Percentiles rank a stretch among this genome's conserved stretches.
Conservation (phyloP, 2,329 filamentous ascomycete genomes). For the Cytospora leucostoma region DNA sequence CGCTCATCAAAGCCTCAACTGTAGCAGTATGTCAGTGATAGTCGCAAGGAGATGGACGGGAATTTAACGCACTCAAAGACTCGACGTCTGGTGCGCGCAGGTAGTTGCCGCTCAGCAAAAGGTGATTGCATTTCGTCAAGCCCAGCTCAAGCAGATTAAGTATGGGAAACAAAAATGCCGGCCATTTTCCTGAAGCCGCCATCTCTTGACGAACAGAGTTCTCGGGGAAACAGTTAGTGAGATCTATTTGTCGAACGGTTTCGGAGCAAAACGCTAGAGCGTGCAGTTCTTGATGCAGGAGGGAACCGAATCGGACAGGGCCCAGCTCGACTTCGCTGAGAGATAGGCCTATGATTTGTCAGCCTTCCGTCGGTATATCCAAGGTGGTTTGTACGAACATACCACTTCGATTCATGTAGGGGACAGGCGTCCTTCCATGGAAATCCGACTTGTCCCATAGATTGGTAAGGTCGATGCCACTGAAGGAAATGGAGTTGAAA, state of each 20-base stretch:
- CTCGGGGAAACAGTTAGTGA: slow-evolving; percentile 45
- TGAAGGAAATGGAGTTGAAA: slow-evolving; percentile 59
- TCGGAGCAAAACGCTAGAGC: slow-evolving; percentile 57
- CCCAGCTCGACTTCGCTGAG: slow-evolving; percentile 51
- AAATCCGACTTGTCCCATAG: slow-evolving; percentile 47
- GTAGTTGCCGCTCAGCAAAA: slow-evolving; percentile 52
- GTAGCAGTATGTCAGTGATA: not conserved
- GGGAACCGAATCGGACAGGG: slow-evolving; percentile 49
- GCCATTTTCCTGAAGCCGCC: slow-evolving; percentile 18
- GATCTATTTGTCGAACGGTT: slow-evolving; percentile 55
- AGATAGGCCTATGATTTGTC: slow-evolving; percentile 42
- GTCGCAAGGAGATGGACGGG: slow-evolving; percentile 15
- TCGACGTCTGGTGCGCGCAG: slow-evolving; percentile 50
- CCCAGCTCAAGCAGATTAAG: slow-evolving; percentile 45
- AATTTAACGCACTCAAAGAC: slow-evolving; percentile 46
- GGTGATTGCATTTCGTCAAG: slow-evolving; percentile 53
- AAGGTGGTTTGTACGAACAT: slow-evolving; percentile 27
- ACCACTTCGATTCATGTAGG: slow-evolving; percentile 56
- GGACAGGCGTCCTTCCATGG: slow-evolving; percentile 47
- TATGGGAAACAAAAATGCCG: slow-evolving; percentile 44
- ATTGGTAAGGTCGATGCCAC: slow-evolving; percentile 51
- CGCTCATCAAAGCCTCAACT: slow-evolving; percentile 36
- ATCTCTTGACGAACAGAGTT: slow-evolving; percentile 27
- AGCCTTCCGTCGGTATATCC: slow-evolving; percentile 28
- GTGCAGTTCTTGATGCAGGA: slow-evolving; percentile 59